phyloP scores from a whole-genome alignment of 768 basidiomycete species.

The Daedaleopsis sinensis region DNA sequence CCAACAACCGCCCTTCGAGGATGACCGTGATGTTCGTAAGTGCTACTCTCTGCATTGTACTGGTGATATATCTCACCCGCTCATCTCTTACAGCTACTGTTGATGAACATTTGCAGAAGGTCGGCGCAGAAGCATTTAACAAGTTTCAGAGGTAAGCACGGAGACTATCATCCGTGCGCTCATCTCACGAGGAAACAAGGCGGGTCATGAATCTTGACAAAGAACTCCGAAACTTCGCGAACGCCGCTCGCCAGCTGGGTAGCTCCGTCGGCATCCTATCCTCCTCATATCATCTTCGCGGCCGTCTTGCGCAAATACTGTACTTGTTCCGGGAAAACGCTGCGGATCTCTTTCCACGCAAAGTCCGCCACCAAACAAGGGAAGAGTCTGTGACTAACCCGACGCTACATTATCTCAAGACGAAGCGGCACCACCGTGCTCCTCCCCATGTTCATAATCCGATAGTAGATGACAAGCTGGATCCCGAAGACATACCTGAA shows the following conservation, averaged over 20 bases:
- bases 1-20: constrained; percentile 56
- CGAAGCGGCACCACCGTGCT: constrained; percentile 29
- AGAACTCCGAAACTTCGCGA: constrained; percentile 78
- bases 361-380: constrained; percentile 48
- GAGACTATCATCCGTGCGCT: constrained; percentile 11
- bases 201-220: constrained; percentile 64
- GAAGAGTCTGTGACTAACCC: constrained; percentile 44
- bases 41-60: constrained; percentile 24
- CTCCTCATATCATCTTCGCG: constrained; percentile 71
- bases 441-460: constrained; percentile 55
- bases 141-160: constrained; percentile 58
- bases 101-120: constrained; percentile 70
- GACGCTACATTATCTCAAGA: constrained; percentile 36
- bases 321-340: constrained; percentile 78
- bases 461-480: constrained; percentile 56
- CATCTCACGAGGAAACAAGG: constrained; percentile 34
- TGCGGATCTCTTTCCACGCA: constrained; percentile 74
- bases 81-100: constrained; percentile 49
- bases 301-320: constrained; percentile 67
- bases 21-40: constrained; percentile 69
- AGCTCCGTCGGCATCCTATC: constrained; percentile 79
- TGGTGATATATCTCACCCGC: background rate
- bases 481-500: constrained; percentile 66
- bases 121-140: constrained; percentile 66
- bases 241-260: constrained; percentile 75